Conservation (phyloP, 2,329 filamentous ascomycete species). For the Plenodomus tracheiphilus region DNA sequence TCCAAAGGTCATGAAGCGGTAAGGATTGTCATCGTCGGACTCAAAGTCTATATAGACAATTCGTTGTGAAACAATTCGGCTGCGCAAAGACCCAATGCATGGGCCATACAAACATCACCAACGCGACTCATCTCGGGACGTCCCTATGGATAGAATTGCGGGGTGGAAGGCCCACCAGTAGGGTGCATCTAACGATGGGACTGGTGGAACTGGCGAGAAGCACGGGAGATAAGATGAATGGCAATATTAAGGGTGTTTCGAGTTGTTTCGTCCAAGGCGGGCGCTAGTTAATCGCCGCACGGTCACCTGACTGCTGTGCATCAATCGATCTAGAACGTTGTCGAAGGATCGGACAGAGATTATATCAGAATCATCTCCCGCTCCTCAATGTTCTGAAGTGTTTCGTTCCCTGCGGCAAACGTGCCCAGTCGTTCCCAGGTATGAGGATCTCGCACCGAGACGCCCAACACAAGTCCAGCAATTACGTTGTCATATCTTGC, state of each 20-base stretch:
- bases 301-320: constrained; percentile 12
- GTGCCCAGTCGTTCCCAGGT: constrained; percentile 34
- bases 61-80: constrained; percentile 25
- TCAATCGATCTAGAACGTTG: constrained; percentile 11
- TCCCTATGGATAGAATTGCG: constrained; percentile 19
- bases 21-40: constrained; percentile 9
- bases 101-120: constrained; percentile 14
- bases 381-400: constrained; percentile 20
- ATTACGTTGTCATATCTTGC: constrained; percentile 29
- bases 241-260: constrained; percentile 31
- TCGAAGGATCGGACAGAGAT: not conserved
- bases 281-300: constrained; percentile 21
- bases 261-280: constrained; percentile 25
- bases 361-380: constrained; percentile 25
- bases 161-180: constrained; percentile 15
- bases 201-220: constrained; percentile 18
- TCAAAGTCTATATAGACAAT: constrained; percentile 23
- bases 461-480: constrained; percentile 34
- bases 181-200: constrained; percentile 9
- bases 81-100: constrained; percentile 18
- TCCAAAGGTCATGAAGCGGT: constrained; percentile 27
- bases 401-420: constrained; percentile 31
- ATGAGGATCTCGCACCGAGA: constrained; percentile 8
- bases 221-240: constrained; percentile 16
- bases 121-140: constrained; percentile 19